Base-by-base conservation (phyloP, 2,329 filamentous ascomycete species). In the Endocalyx cinctus region DNA sequence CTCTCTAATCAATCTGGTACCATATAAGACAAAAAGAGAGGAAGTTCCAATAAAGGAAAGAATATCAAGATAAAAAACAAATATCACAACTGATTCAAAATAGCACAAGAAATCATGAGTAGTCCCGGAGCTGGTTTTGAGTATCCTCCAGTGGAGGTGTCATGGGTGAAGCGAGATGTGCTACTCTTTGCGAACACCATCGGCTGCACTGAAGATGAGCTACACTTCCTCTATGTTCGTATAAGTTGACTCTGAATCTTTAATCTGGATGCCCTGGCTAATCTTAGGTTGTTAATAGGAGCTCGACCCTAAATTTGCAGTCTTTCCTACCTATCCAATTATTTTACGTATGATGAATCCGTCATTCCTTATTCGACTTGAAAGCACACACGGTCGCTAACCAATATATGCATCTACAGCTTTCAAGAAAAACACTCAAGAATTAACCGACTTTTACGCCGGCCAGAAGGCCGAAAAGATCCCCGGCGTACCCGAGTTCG, bases 131-230 rank as follows among this genome's bases (percentile, higher is more conserved):
- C 69, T 56, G 87, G 87, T 52, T 88, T 89, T 63, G 77, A 92
- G 62, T 94, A 84, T 59, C 86, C 87, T 37, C 62, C 75, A 29
- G 68, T 77, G 53, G 75, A 82, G 55, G 87, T 94, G 10, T 76
- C 82, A 50, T 96, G 88, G 89, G 63, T 86, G 51, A 88, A 89
- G 74, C 79, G 89, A 46, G 89, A 96, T 69, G 78, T 82, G 22
- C 72, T 96, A 41, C 79, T 97, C 41, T 96, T 96, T 60, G 88
- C 89, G 49, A 83, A 84, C 62, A 90, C 83, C 65, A 90, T 96
- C 58, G 89, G 89, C 36, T 81, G 74, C 55, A 90, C 78, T 10
- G 73, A 74, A n/a, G 81, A 94, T 50, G 89, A 96, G 70, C 77
- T 95, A 54, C 87, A 95, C 58, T 94, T 90, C 58, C 80, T 95